These are phyloP conservation scores for Colletotrichum sojae DNA, from an alignment of 2,329 filamentous ascomycete genomes.

Conservation along the genomic window DNA sequence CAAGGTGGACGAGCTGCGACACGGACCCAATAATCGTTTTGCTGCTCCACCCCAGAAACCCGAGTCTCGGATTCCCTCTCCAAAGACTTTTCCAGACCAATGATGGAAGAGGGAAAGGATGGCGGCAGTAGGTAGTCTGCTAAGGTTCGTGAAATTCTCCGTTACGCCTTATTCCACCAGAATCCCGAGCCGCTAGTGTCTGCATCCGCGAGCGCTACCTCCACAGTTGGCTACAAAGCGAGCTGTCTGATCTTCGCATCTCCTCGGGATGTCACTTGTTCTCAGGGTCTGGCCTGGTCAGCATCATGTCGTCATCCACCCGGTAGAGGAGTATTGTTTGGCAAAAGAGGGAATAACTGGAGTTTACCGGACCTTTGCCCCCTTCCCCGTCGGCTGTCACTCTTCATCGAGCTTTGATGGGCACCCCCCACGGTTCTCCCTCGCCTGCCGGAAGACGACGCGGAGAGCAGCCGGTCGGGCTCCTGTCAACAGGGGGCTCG, in stretches of 20 bases:
- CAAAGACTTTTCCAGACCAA: too few species aligned
- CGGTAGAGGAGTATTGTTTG: constrained; percentile 4
- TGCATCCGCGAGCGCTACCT: neutral
- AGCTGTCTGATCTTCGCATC: neutral
- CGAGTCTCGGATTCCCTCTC: neutral
- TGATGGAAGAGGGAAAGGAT: too few species aligned
- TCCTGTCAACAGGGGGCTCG: constrained; percentile 10
- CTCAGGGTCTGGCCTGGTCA: neutral
- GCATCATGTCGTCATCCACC: constrained; percentile 13
- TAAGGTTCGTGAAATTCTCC: too few species aligned
- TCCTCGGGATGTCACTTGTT: constrained; percentile 6
- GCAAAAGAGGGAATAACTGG: constrained; percentile 21
- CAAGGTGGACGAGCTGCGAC: constrained; percentile 10
- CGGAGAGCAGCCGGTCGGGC: neutral
- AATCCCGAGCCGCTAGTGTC: too few species aligned
- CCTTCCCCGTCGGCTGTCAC: neutral
- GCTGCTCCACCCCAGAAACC: neutral
- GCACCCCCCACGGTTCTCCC: neutral
- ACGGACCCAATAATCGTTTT: constrained; percentile 15
- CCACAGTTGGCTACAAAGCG: neutral
- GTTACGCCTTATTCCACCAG: too few species aligned
- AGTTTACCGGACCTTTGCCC: neutral
- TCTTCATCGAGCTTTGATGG: constrained; percentile 10
- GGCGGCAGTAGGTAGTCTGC: too few species aligned
- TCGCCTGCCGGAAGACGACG: neutral